Evolutionary conservation across 495 filamentous ascomycete genomes (phyloP), one percentile per base, ranked within the genome.

Genomic region (Neurospora sp.): DNA sequence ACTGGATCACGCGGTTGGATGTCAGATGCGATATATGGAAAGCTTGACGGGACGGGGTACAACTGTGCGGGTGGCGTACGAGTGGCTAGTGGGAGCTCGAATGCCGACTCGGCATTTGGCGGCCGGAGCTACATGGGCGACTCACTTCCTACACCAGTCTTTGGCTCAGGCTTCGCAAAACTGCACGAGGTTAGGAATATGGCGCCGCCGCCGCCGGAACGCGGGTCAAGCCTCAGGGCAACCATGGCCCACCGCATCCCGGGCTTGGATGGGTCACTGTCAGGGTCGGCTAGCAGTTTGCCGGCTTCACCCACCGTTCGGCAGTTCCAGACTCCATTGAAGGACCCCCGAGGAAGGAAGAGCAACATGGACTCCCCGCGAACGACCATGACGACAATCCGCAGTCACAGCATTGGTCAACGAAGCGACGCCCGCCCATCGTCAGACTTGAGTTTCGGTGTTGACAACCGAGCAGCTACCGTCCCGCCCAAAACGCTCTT

Each of bases 1-100:
- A 70, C 71, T 0, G 77, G 78, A 66, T 73, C 77, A 2, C 70
- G 71, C 59, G 82, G 81, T 12, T 86, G 84, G 84, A 80, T 81
- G 31, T 79, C 83, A 14, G 77, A 81, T 37, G 81, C 77, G 38
- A 85, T 85, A 74, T 85, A 83, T 69, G 84, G 83, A 9, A 73
- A 79, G 9, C 75, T 83, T 10, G 79, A 76, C 11, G 83, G 82
- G 3, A 74, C 70, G 37, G 82, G 81, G 5, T 85, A 82, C 72
- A 70, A 77, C 31, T 78, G 82, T 69, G 59, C 81, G 59, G 39
- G 75, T 69, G 70, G 77, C 3, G 54, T 62, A 0, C 54, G 54
- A 31, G 54, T 62, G 12, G 54, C 54, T 62, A 73, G 72, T 40
- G 40, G 20, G 71, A 38, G 59, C 14, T 70, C 75, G 5, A 20